Conservation (phyloP, 2,329 filamentous ascomycete species). For the Fusarium abutilonis region DNA sequence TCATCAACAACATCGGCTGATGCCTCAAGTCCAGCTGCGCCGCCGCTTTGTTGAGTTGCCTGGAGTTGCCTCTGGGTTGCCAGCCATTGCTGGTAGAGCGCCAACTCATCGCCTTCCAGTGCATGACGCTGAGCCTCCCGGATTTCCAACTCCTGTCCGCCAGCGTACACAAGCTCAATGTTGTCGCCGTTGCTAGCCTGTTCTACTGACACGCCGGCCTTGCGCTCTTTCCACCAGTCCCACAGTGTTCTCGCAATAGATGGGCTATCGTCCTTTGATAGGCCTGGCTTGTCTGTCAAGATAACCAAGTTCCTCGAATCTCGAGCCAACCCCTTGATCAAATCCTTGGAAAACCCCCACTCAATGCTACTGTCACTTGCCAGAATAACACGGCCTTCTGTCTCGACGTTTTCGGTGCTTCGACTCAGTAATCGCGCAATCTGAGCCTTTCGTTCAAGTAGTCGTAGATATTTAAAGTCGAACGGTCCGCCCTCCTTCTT, state of each 20-base stretch:
- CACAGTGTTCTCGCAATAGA: constrained; percentile 80
- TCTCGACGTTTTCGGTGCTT: constrained; percentile 53
- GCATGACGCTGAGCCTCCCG: constrained; percentile 69
- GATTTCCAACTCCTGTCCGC: constrained; percentile 69
- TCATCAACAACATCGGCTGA: constrained; percentile 82
- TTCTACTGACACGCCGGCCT: constrained; percentile 70
- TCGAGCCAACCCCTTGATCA: constrained; percentile 77
- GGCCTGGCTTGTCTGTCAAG: constrained; percentile 78
- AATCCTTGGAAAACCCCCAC: constrained; percentile 92
- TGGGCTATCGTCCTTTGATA: constrained; percentile 52
- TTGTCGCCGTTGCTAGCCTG: constrained; percentile 63
- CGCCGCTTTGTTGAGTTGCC: constrained; percentile 77
- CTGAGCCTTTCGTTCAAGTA: constrained; percentile 84
- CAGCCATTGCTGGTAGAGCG: constrained; percentile 90
- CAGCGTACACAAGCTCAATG: constrained; percentile 73
- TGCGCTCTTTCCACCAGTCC: constrained; percentile 78
- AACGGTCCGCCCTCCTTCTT: constrained; percentile 78
- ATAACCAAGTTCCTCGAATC: constrained; percentile 86
- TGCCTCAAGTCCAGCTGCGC: constrained; percentile 73
- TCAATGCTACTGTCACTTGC: constrained; percentile 90
- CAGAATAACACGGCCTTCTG: constrained; percentile 78
- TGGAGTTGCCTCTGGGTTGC: constrained; percentile 89
- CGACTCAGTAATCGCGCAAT: constrained; percentile 74
- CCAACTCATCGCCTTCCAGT: constrained; percentile 78
- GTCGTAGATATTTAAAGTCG: constrained; percentile 84